Evolutionary conservation across 331 rosid species (phyloP), one percentile per base, ranked within the genome.

Genomic region (Erythrophleum ivorense): DNA sequence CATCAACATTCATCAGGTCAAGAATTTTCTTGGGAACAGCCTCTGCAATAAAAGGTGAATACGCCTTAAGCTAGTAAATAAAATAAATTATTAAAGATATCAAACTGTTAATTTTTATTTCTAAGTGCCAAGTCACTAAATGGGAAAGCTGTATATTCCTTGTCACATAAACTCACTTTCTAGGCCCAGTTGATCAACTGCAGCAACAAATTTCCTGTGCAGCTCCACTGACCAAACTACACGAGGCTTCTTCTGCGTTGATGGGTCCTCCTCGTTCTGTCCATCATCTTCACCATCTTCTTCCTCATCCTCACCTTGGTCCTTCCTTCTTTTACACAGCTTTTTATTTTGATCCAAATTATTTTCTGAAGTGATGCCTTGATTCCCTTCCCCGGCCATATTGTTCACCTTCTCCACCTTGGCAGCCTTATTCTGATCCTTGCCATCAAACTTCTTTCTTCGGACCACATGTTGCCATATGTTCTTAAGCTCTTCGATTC

Each of bases 21-120:
- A 95, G 98, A 68, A 95, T 95, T 87, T 91, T 93, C 89, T 95
- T 95, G 2, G 98, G 98, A 81, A 95, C 92, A 75, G 98, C 98
- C 85, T 86, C 98, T 95, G 90, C 84, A 87, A 67, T 53, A 81
- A 82, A 54, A 87, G 13, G n/a, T 59, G 69, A 77, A 71, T 40
- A 46, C 63, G 78, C 29, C 54, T 9, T 43, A 19, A 33, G 72
- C 78, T 29, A 81, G 72, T 21, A 69, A 74, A 76, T 70, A 65
- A 18, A 73, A 64, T 19, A 29, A 19, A 21, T 50, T 2, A 50
- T 6, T 43, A 38, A 8, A 63, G 2, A 74, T 62, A 81, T 11
- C 46, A 79, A 40, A 33, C 14, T 19, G 33, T 40, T 33, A 13
- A 15, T 11, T 21, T 45, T 70, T 10, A 19, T 19, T 76, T 79